phyloP scores from a whole-genome alignment of 441 rosid species.

The Pelargonium australe region DNA sequence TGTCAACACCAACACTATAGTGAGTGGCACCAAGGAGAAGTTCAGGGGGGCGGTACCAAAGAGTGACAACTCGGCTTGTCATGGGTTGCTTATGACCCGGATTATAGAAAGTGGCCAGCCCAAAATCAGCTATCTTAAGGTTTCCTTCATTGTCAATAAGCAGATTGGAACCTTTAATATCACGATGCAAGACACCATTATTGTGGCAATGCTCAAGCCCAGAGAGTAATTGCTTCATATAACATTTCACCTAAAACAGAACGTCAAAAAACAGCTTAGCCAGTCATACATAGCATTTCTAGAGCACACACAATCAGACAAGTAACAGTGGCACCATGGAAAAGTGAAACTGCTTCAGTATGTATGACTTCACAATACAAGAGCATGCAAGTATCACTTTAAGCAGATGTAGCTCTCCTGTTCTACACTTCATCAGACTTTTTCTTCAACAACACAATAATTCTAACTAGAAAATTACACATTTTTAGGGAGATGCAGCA shows the following conservation, averaged over 20 bases:
- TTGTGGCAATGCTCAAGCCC: slow-evolving; percentile 90
- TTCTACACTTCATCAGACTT: too few relatives aligned
- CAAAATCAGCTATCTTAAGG: slow-evolving; percentile 86
- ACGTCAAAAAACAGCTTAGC: slow-evolving; percentile 1
- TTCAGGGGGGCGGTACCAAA: slow-evolving; percentile 93
- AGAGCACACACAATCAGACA: not conserved
- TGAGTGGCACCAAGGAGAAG: slow-evolving; percentile 84
- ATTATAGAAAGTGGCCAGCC: slow-evolving; percentile 73
- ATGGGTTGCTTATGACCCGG: slow-evolving; percentile 52
- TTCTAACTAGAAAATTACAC: too few relatives aligned
- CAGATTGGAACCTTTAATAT: slow-evolving; percentile 84
- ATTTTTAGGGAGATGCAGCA: too few relatives aligned
- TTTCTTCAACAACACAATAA: too few relatives aligned
- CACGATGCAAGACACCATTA: slow-evolving; percentile 77
- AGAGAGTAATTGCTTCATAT: slow-evolving; percentile 68
- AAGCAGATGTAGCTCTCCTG: too few relatives aligned
- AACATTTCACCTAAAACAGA: slow-evolving; percentile 63
- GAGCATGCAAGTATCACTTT: too few relatives aligned
- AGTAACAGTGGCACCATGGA: too few relatives aligned
- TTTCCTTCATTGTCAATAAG: slow-evolving; percentile 68
- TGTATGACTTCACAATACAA: too few relatives aligned
- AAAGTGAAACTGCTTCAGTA: too few relatives aligned
- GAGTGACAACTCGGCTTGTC: slow-evolving; percentile 91
- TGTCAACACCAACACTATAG: slow-evolving; percentile 70
- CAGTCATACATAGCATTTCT: slow-evolving; percentile 11